Evolutionary conservation across 1,139 yeast species (phyloP), one percentile per base, ranked within the genome.

Genomic region (Magnusiomyces sp.): DNA sequence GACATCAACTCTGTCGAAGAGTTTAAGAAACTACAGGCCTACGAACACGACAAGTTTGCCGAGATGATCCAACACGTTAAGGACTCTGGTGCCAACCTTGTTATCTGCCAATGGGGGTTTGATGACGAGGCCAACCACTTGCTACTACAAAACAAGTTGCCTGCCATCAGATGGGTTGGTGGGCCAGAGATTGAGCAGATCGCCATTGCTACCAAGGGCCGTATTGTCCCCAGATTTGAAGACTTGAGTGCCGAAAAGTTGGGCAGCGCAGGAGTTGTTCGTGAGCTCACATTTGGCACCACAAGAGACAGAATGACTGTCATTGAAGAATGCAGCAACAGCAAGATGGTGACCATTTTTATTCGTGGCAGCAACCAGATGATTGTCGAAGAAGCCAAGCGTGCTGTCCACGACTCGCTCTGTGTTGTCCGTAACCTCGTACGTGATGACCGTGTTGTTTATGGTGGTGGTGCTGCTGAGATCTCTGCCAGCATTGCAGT

Each of bases 391-490:
- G 98, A 94, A 71, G 95, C 97, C 51, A 80, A 87, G 59, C 81
- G 99, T 69, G 97, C 98, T 1, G 75, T 94, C 54, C 98, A 92
- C 64, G 99, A 94, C 66, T 88, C 98, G 5, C 73, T 94, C 53
- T 92, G 98, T 72, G 98, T 94, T 48, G 98, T 94, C 34, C 86
- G 98, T 72, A 94, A 94, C 71, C 77, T 94, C 64, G 83, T 94
- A 50, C 81, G 84, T 64, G 97, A 94, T 66, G 83, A 81, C 65
- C 79, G 97, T 68, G 88, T 94, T 46, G 97, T 94, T 14, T 94
- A 94, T 64, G 98, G 98, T 56, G 98, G 98, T 59, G 99, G 98
- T 60, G 96, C 98, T 19, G 94, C 97, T 27, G 99, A 94, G 71
- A 80, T 92, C 50, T 76, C 97, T 1, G 85, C 95, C 72, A 89